Evolutionary conservation across 1,284 basidiomycete species (phyloP).

Genomic region (Melampsora americana): DNA sequence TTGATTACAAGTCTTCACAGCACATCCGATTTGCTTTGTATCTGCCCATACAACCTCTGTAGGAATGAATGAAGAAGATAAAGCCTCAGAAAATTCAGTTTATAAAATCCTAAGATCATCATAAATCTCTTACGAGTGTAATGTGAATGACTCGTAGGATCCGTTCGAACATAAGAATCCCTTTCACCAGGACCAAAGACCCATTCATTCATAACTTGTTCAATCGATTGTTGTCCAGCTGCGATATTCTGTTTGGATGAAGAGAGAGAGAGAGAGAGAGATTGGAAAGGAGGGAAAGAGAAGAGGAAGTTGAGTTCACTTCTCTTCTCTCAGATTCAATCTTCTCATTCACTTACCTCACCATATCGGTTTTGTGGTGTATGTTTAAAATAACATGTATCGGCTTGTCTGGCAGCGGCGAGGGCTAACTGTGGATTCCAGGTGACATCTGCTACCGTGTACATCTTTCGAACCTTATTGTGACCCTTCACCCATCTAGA

Average conservation of each 20-base stretch:
- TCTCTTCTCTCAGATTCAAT: too few species aligned
- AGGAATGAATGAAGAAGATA: neutral
- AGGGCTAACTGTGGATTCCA: conserved; percentile 13
- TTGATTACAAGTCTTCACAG: neutral
- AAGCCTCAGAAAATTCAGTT: neutral
- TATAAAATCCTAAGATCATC: neutral
- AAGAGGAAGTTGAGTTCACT: neutral
- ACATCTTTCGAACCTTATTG: conserved; percentile 23
- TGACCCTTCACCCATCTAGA: conserved; percentile 23
- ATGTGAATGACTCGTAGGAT: conserved; percentile 17
- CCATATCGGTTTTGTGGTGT: conserved; percentile 31
- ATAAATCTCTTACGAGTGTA: conserved; percentile 26
- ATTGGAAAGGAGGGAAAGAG: too few species aligned
- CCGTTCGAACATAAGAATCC: conserved; percentile 1
- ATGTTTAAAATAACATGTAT: conserved; percentile 29
- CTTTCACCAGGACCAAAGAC: conserved; percentile 34
- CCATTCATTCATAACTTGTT: conserved; percentile 25
- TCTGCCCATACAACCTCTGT: conserved; percentile 37
- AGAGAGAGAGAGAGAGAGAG: neutral
- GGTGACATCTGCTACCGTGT: conserved; percentile 2
- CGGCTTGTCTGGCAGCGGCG: neutral
- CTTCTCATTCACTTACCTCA: conserved; percentile 10
- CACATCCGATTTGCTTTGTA: conserved; percentile 34
- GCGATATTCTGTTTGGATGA: conserved; percentile 18
- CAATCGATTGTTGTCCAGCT: conserved; percentile 19